Evolutionary conservation across 192 early-diverging fungal genomes (phyloP), one percentile per base, ranked within the genome.

Genomic region (Gigaspora rosea): DNA sequence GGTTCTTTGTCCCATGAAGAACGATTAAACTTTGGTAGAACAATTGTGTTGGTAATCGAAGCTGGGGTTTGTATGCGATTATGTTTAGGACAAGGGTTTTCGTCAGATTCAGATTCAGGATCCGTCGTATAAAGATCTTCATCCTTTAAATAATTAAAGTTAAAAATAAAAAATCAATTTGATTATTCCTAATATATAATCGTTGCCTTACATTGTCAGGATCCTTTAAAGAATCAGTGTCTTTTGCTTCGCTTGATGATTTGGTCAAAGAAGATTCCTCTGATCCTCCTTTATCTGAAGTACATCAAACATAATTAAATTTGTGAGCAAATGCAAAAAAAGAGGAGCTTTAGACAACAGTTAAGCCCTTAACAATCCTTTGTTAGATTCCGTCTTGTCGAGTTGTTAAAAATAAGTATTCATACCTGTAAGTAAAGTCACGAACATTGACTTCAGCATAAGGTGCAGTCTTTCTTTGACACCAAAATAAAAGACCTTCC

Each of bases 401-500:
- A 33, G 12, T 47, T n/a, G 11, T 57, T 35, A 33, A 22, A n/a
- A 8, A 9, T 6, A 46, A 66, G 18, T 4, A 69, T 32, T 32
- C 15, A 32, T 50, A 76, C 75, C 75, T 76, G 77, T 93, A 94
- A 20, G 95, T 95, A 78, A 97, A 97, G 77, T 97, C 94, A 47
- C 91, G 86, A 59, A 98, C 94, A 70, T 93, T 81, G 65, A 98
- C 96, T 35, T 96, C 94, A 35, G 90, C 83, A 81, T 96, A 96
- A 2, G 94, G 93, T 5, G 95, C 90, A 18, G 97, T 98, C 76
- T 95, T 92, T 74, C 94, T 88, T 84, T 98, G 97, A 85, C 96
- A 97, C 97, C 97, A 98, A 20, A 98, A 86, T 51, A 98, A 86
- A 47, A 98, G 89, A 61, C 95, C 97, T 79, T 98, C 97, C 85